Evolutionary conservation across 768 basidiomycete species (phyloP), one percentile per base, ranked within the genome.

Genomic region (Astraeus odoratus): DNA sequence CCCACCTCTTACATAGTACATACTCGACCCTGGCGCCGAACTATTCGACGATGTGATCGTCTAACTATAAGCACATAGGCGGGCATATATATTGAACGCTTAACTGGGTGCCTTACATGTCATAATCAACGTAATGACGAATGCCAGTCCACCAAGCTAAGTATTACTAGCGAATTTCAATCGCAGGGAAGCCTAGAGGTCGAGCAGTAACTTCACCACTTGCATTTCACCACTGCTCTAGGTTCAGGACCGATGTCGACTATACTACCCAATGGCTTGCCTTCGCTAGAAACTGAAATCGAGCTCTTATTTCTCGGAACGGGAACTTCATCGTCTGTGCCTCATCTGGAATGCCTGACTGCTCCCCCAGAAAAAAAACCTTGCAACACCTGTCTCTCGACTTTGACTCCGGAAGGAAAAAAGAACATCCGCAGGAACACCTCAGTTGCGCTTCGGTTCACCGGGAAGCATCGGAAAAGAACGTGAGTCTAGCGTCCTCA

Each of bases 371-470:
- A 67, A 8, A 67, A 57, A 9, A 63, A 64, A 25, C 69, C 70
- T 26, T 88, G 86, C 58, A 67, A 63, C 48, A 81, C 85, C 0
- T 87, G 87, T 54, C 64, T 81, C 38, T 81, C 83, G 27, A 80
- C 86, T 23, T 66, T 81, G 48, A 74, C 59, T 0, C 77, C 79
- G 0, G 78, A 80, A 49, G 89, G 90, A 10, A 83, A 79, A 75
- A 87, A 81, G 66, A 96, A 95, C 54, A 75, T 81, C 27, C 65
- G 93, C 37, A 75, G 93, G 43, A 95, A 95, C 58, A 94, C 91
- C 7, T 81, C 84, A 46, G 80, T 74, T 13, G 76, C 83, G 3
- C 52, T 91, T 42, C 70, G 82, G 39, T 65, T 79, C 46, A 55
- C 47, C 35, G 71, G 60, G 8, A 57, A 53, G 51, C 67, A 70